Evolutionary conservation across 2,329 filamentous ascomycete species (phyloP).

Genomic region (Fusarium sp.): DNA sequence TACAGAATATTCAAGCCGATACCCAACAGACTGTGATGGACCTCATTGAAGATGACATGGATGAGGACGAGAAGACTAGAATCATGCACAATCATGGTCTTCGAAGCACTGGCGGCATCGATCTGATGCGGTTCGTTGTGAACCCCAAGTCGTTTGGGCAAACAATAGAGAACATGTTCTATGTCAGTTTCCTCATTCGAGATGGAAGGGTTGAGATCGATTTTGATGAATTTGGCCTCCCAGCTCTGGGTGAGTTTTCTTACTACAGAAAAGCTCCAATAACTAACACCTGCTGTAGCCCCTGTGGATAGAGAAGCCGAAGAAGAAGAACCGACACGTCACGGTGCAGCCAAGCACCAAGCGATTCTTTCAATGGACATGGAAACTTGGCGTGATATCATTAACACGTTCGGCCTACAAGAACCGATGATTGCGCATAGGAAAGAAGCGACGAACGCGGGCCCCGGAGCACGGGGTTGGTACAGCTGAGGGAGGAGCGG

Average conservation of each 20-base stretch:
- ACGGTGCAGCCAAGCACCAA: conserved; percentile 77
- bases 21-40: conserved; percentile 59
- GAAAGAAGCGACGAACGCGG: conserved; percentile 63
- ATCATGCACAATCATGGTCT: conserved; percentile 75
- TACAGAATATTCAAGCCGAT: conserved; percentile 62
- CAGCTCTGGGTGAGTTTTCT: conserved; percentile 77
- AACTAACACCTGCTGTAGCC: conserved; percentile 43
- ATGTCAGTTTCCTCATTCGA: conserved; percentile 91
- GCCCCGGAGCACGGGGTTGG: conserved; percentile 71
- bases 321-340: conserved; percentile 56
- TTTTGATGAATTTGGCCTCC: conserved; percentile 77
- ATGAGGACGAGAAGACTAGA: conserved; percentile 56
- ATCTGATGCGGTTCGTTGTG: conserved; percentile 86
- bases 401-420: conserved; percentile 79
- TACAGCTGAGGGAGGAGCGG: conserved; percentile 59
- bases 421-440: conserved; percentile 88
- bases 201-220: conserved; percentile 84
- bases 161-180: conserved; percentile 97
- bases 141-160: conserved; percentile 93
- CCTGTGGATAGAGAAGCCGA: conserved; percentile 55
- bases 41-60: conserved; percentile 57
- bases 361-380: conserved; percentile 91
- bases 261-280: not conserved
- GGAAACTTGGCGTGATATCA: conserved; percentile 81
- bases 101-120: conserved; percentile 75